Evolutionary conservation across 192 early-diverging fungal genomes (phyloP).

Genomic region (Rhizophagus sp.): DNA sequence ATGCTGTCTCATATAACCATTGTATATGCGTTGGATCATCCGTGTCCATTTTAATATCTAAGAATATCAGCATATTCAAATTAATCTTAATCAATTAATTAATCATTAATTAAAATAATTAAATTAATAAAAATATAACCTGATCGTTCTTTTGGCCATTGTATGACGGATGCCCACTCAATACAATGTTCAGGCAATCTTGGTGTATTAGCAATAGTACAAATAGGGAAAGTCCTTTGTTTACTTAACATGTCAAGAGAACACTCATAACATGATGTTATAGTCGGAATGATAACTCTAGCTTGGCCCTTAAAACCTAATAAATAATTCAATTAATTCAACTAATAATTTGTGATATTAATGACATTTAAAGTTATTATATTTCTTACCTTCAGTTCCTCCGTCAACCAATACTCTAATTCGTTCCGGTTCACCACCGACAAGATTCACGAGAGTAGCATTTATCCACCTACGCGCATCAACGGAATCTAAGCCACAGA

Average conservation of each 20-base stretch:
- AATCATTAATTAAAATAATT: neutral
- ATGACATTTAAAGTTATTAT: neutral
- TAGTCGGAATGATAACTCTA: conserved; percentile 83
- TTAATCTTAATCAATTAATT: neutral
- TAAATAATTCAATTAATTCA: neutral
- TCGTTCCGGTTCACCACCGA: conserved; percentile 73
- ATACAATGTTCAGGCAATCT: conserved; percentile 98
- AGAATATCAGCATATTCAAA: neutral
- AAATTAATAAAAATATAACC: neutral
- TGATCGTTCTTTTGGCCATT: conserved; percentile 84
- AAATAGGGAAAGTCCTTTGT: conserved; percentile 89
- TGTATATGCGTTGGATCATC: conserved; percentile 77
- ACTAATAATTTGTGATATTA: no score
- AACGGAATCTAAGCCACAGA: conserved; percentile 94
- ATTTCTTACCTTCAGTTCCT: conserved; percentile 79
- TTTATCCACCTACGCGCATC: conserved; percentile 98
- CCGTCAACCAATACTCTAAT: conserved; percentile 93
- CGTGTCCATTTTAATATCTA: conserved; percentile 69
- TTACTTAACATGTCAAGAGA: conserved; percentile 91
- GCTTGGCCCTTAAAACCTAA: conserved; percentile 92
- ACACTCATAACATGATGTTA: conserved; percentile 95
- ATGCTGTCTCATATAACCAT: conserved; percentile 73
- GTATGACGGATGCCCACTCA: conserved; percentile 92
- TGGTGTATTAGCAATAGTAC: conserved; percentile 98
- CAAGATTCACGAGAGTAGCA: conserved; percentile 78